A percentile compares a stretch with the other conserved stretches of the same genome.
These are phyloP conservation scores for Ceratocystis destructans DNA, from an alignment of 2,329 filamentous ascomycete species.

Conservation along the genomic window DNA sequence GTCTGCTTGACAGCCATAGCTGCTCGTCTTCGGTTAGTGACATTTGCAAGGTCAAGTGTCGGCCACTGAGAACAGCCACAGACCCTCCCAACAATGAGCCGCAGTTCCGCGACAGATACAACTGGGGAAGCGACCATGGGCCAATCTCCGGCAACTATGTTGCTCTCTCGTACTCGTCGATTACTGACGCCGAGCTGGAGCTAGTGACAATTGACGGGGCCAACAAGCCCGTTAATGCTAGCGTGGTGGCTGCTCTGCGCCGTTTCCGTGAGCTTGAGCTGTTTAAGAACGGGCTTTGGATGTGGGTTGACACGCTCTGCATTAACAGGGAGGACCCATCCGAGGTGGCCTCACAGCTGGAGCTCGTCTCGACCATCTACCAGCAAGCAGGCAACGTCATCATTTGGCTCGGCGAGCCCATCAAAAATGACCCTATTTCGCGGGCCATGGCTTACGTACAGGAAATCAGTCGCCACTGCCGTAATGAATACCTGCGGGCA, in stretches of 20 bases:
- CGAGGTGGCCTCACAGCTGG: slow-evolving; percentile 19
- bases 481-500: slow-evolving; percentile 15
- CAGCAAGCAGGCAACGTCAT: slow-evolving; percentile 18
- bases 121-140: slow-evolving; percentile 16
- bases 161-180: slow-evolving; percentile 12
- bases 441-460: slow-evolving; percentile 15
- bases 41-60: slow-evolving; percentile 12
- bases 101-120: slow-evolving; percentile 14
- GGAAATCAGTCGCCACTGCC: slow-evolving; percentile 16
- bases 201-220: slow-evolving; percentile 12
- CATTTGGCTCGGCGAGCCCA: slow-evolving; percentile 21
- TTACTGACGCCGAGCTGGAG: slow-evolving; percentile 1
- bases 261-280: slow-evolving; percentile 17
- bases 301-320: slow-evolving; percentile 22
- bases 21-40: slow-evolving; percentile 6
- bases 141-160: slow-evolving; percentile 18
- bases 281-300: slow-evolving; percentile 20
- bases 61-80: slow-evolving; percentile 4
- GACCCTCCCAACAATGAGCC: slow-evolving; percentile 7
- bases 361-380: slow-evolving; percentile 19
- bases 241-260: slow-evolving; percentile 12
- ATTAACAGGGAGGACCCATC: slow-evolving; percentile 19
- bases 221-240: slow-evolving; percentile 5
- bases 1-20: slow-evolving; percentile 11
- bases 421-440: slow-evolving; percentile 12